Percentiles rank a stretch among this genome's conserved stretches.
Conservation (phyloP, 768 basidiomycete genomes). For the Pisolithus tinctorius region DNA sequence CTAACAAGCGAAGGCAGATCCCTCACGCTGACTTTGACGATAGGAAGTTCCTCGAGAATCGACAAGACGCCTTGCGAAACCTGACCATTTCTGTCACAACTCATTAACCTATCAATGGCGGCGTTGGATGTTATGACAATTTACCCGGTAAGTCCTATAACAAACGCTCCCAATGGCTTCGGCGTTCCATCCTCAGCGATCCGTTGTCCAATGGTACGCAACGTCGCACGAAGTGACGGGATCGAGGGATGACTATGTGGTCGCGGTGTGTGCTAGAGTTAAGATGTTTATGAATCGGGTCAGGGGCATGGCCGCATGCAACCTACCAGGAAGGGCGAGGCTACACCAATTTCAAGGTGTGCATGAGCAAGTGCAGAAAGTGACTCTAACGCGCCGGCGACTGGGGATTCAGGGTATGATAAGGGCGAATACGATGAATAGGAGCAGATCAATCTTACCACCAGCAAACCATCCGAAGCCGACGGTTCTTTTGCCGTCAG, state of each 20-base stretch:
- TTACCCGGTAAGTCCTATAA: slow-evolving; percentile 81
- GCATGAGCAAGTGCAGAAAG: slow-evolving; percentile 72
- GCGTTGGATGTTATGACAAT: slow-evolving; percentile 7
- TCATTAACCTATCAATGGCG: background rate
- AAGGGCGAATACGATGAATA: background rate
- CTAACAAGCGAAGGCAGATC: slow-evolving; percentile 53
- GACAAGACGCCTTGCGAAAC: slow-evolving; percentile 74
- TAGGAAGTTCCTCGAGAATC: slow-evolving; percentile 66
- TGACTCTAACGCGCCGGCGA: slow-evolving; percentile 80
- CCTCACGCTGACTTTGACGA: slow-evolving; percentile 46
- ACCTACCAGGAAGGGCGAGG: slow-evolving; percentile 76
- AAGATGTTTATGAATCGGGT: background rate
- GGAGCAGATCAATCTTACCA: slow-evolving; percentile 37
- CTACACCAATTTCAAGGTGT: slow-evolving; percentile 70
- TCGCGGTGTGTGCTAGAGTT: slow-evolving; percentile 56
- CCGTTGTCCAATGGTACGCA: slow-evolving; percentile 50
- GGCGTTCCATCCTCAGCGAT: slow-evolving; percentile 57
- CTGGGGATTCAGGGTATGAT: slow-evolving; percentile 29
- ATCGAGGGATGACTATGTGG: slow-evolving; percentile 70
- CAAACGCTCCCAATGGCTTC: slow-evolving; percentile 61
- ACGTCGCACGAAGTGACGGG: slow-evolving; percentile 39
- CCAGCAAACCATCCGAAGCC: slow-evolving; percentile 94
- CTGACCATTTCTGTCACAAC: slow-evolving; percentile 57
- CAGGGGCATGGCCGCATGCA: background rate
- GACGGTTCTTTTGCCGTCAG: slow-evolving; percentile 66